Percentiles rank a stretch among this genome's conserved stretches.
Evolutionary conservation across 106 monocot species (phyloP).

Genomic region (Amphibolis antarctica): DNA sequence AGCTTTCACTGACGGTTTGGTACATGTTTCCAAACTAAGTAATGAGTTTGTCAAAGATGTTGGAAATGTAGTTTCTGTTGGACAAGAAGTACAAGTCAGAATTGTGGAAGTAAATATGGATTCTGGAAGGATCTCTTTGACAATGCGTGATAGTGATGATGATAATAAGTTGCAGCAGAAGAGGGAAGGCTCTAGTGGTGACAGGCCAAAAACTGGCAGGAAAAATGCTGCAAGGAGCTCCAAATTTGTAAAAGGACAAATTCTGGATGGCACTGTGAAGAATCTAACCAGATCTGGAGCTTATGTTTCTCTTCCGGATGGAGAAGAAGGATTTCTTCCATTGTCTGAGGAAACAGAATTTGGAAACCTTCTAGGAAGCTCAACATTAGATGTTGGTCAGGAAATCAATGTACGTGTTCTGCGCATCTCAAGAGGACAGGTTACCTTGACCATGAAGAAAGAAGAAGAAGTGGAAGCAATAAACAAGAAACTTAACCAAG

Average conservation of each 20-base stretch:
- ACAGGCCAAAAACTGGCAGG: slow-evolving; percentile 34
- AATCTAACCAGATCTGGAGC: slow-evolving; percentile 59
- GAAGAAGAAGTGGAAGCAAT: slow-evolving; percentile 58
- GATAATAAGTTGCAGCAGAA: slow-evolving; percentile 23
- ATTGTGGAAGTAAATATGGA: slow-evolving; percentile 74
- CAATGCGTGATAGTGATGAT: slow-evolving; percentile 64
- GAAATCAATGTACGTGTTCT: slow-evolving; percentile 65
- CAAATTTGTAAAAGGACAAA: slow-evolving; percentile 49
- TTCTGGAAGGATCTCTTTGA: slow-evolving; percentile 67
- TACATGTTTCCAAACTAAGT: slow-evolving; percentile 87
- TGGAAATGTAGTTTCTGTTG: slow-evolving; percentile 46
- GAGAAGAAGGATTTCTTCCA: slow-evolving; percentile 90
- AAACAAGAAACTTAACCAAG: slow-evolving; percentile 53
- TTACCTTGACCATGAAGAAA: slow-evolving; percentile 84
- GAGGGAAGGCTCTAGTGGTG: slow-evolving; percentile 27
- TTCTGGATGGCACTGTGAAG: slow-evolving; percentile 60
- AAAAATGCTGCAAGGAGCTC: slow-evolving; percentile 31
- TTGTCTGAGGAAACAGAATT: slow-evolving; percentile 64
- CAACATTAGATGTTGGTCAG: slow-evolving; percentile 52
- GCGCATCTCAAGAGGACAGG: slow-evolving; percentile 58
- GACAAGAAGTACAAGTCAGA: slow-evolving; percentile 77
- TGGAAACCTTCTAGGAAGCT: slow-evolving; percentile 43
- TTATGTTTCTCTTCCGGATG: slow-evolving; percentile 63
- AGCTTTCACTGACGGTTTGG: slow-evolving; percentile 79
- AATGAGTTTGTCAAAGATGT: slow-evolving; percentile 83